Base-by-base conservation (phyloP, 2,329 filamentous ascomycete genomes). In the Neofusicoccum sp. region DNA sequence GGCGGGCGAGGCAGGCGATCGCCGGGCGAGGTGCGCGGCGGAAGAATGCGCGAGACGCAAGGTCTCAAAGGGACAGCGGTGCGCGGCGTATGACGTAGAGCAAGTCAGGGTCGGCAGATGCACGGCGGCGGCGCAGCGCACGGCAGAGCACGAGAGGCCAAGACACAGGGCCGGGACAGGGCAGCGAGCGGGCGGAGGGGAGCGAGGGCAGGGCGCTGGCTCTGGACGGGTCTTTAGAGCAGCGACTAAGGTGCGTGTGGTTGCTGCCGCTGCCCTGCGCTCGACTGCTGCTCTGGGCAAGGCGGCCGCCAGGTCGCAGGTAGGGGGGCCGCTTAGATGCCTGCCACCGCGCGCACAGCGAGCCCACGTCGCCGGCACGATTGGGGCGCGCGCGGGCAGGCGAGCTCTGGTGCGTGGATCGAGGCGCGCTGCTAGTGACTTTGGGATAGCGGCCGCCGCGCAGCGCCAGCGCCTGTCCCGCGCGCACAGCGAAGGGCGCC, bases 41-140 rank as follows among this genome's bases (percentile, higher is more conserved):
- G 44, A 40, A 41, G 59, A 61, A 61, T 56, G 59, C 59, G 58
- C 58, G 47, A 61, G 48, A 51, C 12, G 48, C 58, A 54, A 60
- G 57, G 48, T 45, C 36, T 48, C 48, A 61, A 56, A 54, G 59
- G 48, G 38, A 51, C 31, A 51, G 47, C 47, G 34, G 20, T 43
- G 28, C n/a, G 36, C 33, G 47, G 12, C 34, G 36, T 44, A 60
- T 53, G 58, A 53, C 58, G 58, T 61, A 24, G 36, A 30, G 24
- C 45, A 9, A 14, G 8, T 47, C 58, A 60, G 45, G 57, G 57
- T 48, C 57, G 30, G 34, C 31, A 30, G 40, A 6, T 43, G 16
- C 40, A 20, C 41, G 40, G 54, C 54, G 54, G 33, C 44, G 28
- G 24, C 43, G 43, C 53, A 45, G 30, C n/a, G 54, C 40, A 36